Evolutionary conservation across 2,329 filamentous ascomycete genomes (phyloP).

Genomic region (Trichophyton equinum): DNA sequence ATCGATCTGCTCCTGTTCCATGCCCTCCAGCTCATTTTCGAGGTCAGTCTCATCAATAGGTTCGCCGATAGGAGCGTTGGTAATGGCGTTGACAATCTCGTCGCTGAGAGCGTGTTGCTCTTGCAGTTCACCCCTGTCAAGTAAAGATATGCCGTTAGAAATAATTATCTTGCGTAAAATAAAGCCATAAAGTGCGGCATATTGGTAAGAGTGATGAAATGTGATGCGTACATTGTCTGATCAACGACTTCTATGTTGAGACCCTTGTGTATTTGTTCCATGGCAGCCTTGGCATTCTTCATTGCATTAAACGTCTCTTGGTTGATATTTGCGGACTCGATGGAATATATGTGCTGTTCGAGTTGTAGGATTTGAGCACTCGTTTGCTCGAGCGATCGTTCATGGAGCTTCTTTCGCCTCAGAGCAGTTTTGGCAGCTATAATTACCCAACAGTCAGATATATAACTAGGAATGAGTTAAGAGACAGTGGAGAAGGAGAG

Average conservation of each 20-base stretch:
- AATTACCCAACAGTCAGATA: not conserved
- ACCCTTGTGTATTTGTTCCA: constrained; percentile 84
- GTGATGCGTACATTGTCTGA: constrained; percentile 65
- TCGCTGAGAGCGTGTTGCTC: constrained; percentile 89
- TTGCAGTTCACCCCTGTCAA: constrained; percentile 65
- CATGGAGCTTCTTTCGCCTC: constrained; percentile 85
- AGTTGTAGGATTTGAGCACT: constrained; percentile 78
- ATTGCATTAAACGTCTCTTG: constrained; percentile 89
- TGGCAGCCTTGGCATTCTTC: constrained; percentile 78
- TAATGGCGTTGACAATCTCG: constrained; percentile 81
- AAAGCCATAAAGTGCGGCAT: not conserved
- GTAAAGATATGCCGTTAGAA: constrained; percentile 8
- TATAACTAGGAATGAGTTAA: not conserved
- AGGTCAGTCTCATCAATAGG: constrained; percentile 74
- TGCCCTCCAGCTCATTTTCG: constrained; percentile 67
- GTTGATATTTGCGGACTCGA: constrained; percentile 98
- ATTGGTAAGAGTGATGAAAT: not conserved
- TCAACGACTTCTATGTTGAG: constrained; percentile 92
- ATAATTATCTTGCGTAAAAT: not conserved
- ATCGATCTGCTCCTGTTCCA: constrained; percentile 89
- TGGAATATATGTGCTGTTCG: constrained; percentile 89
- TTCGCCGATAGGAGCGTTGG: constrained; percentile 53
- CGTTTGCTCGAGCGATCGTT: constrained; percentile 85
- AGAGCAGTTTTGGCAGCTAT: constrained; percentile 81
- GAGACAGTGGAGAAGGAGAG: not conserved